These are phyloP conservation scores for Diddensiella transvaalensis DNA, from an alignment of 805 yeast species.

Conservation along the genomic window DNA sequence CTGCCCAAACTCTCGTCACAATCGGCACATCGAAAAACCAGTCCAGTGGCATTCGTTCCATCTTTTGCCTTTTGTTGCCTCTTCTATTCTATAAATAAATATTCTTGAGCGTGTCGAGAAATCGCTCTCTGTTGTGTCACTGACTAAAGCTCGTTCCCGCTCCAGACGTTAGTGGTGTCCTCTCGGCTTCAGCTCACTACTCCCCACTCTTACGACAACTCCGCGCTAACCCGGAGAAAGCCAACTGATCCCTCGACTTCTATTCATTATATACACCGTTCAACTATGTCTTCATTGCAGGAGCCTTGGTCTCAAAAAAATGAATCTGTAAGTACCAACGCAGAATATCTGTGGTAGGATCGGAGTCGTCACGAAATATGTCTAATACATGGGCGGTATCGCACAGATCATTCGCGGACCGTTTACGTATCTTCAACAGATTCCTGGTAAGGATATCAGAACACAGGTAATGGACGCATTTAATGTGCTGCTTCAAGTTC, in stretches of 20 bases:
- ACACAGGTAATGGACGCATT: conserved; percentile 48
- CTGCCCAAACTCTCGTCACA: conserved; percentile 41
- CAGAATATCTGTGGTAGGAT: too few species aligned
- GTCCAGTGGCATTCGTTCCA: conserved; percentile 25
- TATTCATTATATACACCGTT: too few species aligned
- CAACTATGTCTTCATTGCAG: not conserved
- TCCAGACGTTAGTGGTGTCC: not conserved
- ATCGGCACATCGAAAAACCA: conserved; percentile 41
- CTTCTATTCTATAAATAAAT: not conserved
- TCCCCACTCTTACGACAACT: too few species aligned
- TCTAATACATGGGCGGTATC: too few species aligned
- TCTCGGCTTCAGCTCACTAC: too few species aligned
- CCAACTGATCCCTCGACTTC: too few species aligned
- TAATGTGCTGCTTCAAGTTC: conserved; percentile 48
- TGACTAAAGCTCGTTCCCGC: too few species aligned
- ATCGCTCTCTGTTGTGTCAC: not conserved
- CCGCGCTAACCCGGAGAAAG: too few species aligned
- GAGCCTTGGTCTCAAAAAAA: not conserved
- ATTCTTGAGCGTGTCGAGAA: not conserved
- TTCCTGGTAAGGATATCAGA: conserved; percentile 58
- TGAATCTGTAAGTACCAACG: not conserved
- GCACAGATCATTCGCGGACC: conserved; percentile 40
- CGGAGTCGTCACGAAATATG: too few species aligned
- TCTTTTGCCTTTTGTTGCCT: conserved; percentile 1
- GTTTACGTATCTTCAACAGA: conserved; percentile 45